Evolutionary conservation across 2,329 filamentous ascomycete genomes (phyloP), one percentile per base, ranked within the genome.

Genomic region (Pseudogymnoascus sp.): DNA sequence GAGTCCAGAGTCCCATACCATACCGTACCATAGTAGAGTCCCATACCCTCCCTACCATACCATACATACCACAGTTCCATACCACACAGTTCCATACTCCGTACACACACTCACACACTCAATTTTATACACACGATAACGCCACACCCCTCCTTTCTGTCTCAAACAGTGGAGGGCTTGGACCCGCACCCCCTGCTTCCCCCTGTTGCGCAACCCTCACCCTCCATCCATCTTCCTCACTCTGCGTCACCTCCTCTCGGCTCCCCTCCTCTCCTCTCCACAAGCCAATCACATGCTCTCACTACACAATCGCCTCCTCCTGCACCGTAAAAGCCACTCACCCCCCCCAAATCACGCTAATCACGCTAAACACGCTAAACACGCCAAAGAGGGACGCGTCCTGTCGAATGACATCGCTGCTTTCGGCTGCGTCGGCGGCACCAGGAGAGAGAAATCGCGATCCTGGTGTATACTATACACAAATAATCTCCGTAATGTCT

Each of bases 101-200:
- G 28, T 8, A 35, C 11, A 35, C 19, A 19, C 40, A 43, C 22
- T 24, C 12, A 6, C 3, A 46, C 41, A 46, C 22, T 26, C 41
- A 24, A 26, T 14, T 14, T 14, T 7, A 46, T 14, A 6, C 41
- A 19, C 11, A 14, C 11, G 22, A 26, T 50, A 50, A 28, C 43
- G 4, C 43, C 43, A 50, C 43, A 50, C 43, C 43, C 43, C 43
- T 1, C 43, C 24, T 28, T 50, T 50, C 24, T 50, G 14, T 50
- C 43, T 50, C 43, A 50, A 50, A 50, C 43, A 50, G 43, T 50
- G 7, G 43, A 50, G 43, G 43, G 43, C 43, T 50, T 50, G 43
- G 43, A 50, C 43, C 43, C 43, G 24, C 43, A 50, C 43, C 43
- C 43, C 43, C 43, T 50, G 43, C 43, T 50, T 50, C 24, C 22